Base-by-base conservation (phyloP, 2,329 filamentous ascomycete species). In the Talaromyces amestolkiae region DNA sequence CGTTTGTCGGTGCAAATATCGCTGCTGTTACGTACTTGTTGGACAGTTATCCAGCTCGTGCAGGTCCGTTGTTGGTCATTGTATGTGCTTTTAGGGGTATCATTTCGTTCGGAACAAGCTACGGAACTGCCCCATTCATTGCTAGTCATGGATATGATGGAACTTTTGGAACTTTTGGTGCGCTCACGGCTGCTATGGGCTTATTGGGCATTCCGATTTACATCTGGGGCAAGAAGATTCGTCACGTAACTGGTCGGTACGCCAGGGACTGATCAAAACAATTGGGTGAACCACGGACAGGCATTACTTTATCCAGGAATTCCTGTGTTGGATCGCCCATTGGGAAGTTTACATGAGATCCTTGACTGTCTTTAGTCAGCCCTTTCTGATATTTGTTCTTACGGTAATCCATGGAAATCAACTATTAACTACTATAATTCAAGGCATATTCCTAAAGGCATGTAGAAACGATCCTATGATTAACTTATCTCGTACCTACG, bases 71-170 rank as follows among this genome's bases (percentile, higher is more conserved):
- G 1, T 69, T 83, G 22, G 77, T 83, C 3, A 76, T 83, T 41
- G 79, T 83, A 35, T 82, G 79, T 59, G 79, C 81, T 4, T 75
- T 81, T 67, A 73, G 81, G 2, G 81, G 80, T 0, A 77, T 83
- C 49, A 78, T 83, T 9, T 79, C 76, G 0, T 83, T 83, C 61
- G 80, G 80, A 6, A 70, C 68, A 1, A 78, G 75, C 61, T 80
- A 80, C 68, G 77, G 78, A 11, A 77, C 76, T 17, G 72, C 68
- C 3, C 65, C 68, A 1, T 73, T 75, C 43, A 65, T 74, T 11
- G 66, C 64, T 2, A 64, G 27, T 1, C 58, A 69, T 24, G 76
- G 76, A 0, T 78, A 77, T 33, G 76, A 77, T 66, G 74, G 74
- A 2, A 70, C 75, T 0, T 78, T 77, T 63, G 69, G 69, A 4